Evolutionary conservation across 2,329 filamentous ascomycete species (phyloP).

Genomic region (Aureobasidium subglaciale): DNA sequence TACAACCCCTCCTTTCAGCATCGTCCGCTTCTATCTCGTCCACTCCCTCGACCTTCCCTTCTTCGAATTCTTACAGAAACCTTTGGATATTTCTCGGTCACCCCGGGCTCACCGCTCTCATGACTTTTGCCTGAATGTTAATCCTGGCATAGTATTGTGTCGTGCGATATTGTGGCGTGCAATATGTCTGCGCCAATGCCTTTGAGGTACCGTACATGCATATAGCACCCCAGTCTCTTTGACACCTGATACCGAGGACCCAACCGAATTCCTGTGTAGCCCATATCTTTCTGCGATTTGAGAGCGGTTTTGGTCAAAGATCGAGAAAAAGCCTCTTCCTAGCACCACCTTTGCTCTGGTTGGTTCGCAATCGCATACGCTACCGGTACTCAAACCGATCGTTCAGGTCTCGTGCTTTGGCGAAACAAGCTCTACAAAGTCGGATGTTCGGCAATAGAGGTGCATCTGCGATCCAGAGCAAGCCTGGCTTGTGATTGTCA

Average conservation of each 20-base stretch:
- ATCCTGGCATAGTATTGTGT: neutral
- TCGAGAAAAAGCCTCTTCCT: neutral
- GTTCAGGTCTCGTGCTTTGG: too few species aligned
- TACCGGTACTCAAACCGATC: too few species aligned
- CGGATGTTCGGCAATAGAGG: neutral
- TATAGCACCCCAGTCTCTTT: neutral
- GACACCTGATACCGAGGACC: neutral
- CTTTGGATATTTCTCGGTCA: too few species aligned
- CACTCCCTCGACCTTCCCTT: too few species aligned
- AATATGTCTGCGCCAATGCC: neutral
- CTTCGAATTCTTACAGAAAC: too few species aligned
- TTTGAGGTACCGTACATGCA: neutral
- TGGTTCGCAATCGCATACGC: too few species aligned
- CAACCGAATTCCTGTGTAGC: neutral
- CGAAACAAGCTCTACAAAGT: too few species aligned
- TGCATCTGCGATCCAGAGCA: neutral
- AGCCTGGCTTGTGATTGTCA: slow-evolving; percentile 10
- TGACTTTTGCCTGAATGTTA: too few species aligned
- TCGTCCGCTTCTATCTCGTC: too few species aligned
- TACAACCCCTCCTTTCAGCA: too few species aligned
- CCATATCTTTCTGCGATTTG: neutral
- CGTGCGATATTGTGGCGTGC: slow-evolving; percentile 8
- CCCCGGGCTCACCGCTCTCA: too few species aligned
- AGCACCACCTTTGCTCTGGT: too few species aligned
- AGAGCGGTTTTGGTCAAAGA: neutral